These are phyloP conservation scores for Neopestalotiopsis sp. DNA, from an alignment of 2,329 filamentous ascomycete species.

Conservation along the genomic window DNA sequence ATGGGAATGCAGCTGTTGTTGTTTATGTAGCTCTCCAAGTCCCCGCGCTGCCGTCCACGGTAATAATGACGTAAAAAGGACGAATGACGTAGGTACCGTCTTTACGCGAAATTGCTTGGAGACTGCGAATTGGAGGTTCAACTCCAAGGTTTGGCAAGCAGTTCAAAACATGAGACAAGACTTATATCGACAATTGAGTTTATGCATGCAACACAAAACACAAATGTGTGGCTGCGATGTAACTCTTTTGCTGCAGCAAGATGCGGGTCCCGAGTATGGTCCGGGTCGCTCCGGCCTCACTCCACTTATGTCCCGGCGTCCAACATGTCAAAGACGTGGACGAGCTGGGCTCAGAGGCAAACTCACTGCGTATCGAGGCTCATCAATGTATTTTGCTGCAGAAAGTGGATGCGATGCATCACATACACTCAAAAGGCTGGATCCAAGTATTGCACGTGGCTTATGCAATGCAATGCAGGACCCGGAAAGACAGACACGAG, in stretches of 20 bases:
- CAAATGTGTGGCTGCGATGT: too few species aligned
- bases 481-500: too few species aligned
- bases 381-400: too few species aligned
- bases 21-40: background rate
- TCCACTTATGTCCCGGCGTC: background rate
- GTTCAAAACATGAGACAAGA: background rate
- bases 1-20: background rate
- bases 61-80: conserved; percentile 11
- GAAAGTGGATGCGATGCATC: too few species aligned
- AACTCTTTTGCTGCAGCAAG: background rate
- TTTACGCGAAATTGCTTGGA: background rate
- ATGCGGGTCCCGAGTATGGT: background rate
- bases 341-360: background rate
- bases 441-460: too few species aligned
- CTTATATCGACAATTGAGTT: background rate
- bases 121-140: background rate
- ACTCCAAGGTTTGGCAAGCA: background rate
- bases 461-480: too few species aligned
- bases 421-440: too few species aligned
- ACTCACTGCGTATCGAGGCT: too few species aligned
- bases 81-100: conserved; percentile 3
- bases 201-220: background rate
- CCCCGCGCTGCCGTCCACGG: background rate
- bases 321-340: background rate
- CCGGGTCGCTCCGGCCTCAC: background rate